These are phyloP conservation scores for Metschnikowia similis DNA, from an alignment of 805 yeast species.

Conservation along the genomic window DNA sequence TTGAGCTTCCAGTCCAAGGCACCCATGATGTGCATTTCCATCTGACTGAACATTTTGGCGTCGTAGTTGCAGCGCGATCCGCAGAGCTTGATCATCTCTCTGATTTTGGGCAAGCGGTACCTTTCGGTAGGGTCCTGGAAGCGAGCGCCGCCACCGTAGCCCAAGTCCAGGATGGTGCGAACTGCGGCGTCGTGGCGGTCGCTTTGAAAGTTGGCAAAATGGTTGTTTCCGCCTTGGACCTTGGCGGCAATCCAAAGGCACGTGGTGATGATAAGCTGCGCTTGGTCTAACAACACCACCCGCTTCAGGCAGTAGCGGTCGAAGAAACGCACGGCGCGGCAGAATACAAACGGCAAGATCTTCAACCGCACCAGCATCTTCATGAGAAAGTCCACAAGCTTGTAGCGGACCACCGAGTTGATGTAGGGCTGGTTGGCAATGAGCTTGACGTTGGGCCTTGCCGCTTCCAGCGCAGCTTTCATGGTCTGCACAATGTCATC, in stretches of 20 bases:
- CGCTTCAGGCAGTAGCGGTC: slow-evolving; percentile 91
- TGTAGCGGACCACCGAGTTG: slow-evolving; percentile 65
- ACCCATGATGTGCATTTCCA: slow-evolving; percentile 70
- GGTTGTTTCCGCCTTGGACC: slow-evolving; percentile 70
- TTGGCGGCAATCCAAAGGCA: slow-evolving; percentile 92
- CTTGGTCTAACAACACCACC: slow-evolving; percentile 78
- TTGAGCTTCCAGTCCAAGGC: slow-evolving; percentile 70
- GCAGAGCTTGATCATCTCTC: slow-evolving; percentile 67
- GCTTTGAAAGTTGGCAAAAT: slow-evolving; percentile 44
- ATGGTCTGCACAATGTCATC: slow-evolving; percentile 43
- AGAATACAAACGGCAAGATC: slow-evolving; percentile 62
- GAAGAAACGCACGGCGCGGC: slow-evolving; percentile 68
- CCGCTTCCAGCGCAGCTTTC: slow-evolving; percentile 28
- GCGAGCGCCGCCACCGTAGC: slow-evolving; percentile 52
- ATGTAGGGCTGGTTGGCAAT: slow-evolving; percentile 88
- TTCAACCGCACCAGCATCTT: slow-evolving; percentile 64
- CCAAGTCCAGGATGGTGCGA: slow-evolving; percentile 34
- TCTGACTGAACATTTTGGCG: slow-evolving; percentile 49
- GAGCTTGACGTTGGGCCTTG: slow-evolving; percentile 49
- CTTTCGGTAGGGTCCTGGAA: slow-evolving; percentile 69
- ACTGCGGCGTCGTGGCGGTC: slow-evolving; percentile 11
- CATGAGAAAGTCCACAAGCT: slow-evolving; percentile 73
- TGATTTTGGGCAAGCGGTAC: slow-evolving; percentile 58
- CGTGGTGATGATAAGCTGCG: slow-evolving; percentile 86
- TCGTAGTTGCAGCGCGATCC: slow-evolving; percentile 55